Evolutionary conservation across 129 eudicot species (phyloP).

Genomic region (Apium graveolens): DNA sequence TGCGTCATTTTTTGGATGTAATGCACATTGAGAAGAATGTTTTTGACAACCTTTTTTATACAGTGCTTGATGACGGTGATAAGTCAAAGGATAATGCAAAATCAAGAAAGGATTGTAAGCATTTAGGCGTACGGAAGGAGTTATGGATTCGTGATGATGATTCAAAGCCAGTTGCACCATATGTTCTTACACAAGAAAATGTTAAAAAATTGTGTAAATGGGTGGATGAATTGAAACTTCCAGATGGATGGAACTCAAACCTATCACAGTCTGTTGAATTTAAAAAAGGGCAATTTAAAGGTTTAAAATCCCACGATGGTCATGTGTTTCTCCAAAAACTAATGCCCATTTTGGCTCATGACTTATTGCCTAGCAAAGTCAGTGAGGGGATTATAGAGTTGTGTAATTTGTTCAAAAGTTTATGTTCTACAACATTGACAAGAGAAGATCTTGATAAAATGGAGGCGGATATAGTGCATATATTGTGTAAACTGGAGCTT

Average conservation of each 20-base stretch:
- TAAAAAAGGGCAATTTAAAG: background rate
- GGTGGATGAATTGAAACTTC: background rate
- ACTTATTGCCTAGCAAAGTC: background rate
- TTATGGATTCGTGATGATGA: background rate
- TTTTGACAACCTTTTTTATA: background rate
- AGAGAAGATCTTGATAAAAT: background rate
- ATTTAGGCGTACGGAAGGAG: background rate
- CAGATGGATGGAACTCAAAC: background rate
- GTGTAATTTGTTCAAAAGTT: background rate
- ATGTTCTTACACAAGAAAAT: background rate
- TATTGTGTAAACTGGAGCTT: no score
- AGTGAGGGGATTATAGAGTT: background rate
- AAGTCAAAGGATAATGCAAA: background rate
- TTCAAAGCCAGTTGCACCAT: background rate
- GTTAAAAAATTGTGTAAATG: background rate
- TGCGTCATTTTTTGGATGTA: background rate
- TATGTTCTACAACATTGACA: background rate
- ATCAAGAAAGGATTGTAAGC: background rate
- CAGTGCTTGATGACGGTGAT: background rate
- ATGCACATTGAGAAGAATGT: background rate
- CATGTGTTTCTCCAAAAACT: background rate
- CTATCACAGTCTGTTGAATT: background rate
- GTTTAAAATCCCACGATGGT: background rate
- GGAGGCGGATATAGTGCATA: background rate
- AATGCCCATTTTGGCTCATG: background rate